Base-by-base conservation (phyloP, 2,329 filamentous ascomycete genomes). In the Scytalidium sp. region DNA sequence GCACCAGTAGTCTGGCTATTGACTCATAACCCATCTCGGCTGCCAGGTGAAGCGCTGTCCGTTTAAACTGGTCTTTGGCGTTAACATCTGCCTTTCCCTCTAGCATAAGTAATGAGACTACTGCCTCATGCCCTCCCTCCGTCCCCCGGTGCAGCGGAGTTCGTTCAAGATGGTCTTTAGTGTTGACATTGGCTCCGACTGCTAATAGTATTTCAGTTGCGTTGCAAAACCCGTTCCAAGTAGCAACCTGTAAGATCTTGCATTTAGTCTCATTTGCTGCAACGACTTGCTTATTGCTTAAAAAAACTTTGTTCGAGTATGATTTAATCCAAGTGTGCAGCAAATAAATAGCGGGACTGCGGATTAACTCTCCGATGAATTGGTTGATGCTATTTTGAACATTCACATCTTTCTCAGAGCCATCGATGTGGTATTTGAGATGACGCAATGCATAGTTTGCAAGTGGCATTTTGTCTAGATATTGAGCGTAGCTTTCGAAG, bases 41-140 rank as follows among this genome's bases (percentile, higher is more conserved):
- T 29, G 25, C 25, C 25, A 29, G 13, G 13, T 22, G n/a, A n/a
- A 50, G 48, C 19, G 51, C 19, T 17, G 51, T 48, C 19, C 45
- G n/a, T 20, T 45, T 45, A 23, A 9, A n/a, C n/a, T 45, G 9
- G 17, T 45, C 46, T 19, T 40, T 32, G 7, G 25, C 19, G 19
- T 52, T 46, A 10, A 49, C 29, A 41, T 52, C 41, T 15, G 17
- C 19, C 7, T 32, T 19, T 19, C 23, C 9, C n/a, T 43, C 36
- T 7, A 44, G 36, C 36, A 29, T 29, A 8, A 47, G 20, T 19
- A 47, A 19, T 22, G 15, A 10, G 15, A 50, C 29, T 15, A 45
- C 41, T 13, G 42, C 17, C 8, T 42, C 36, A 27, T 44, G 27
- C 25, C 49, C 40, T 11, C 20, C 19, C 19, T 40, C n/a, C n/a